Percentiles rank a stretch among this genome's conserved stretches.
Conservation (phyloP, 2,329 filamentous ascomycete genomes). For the Alternaria gansuensis region DNA sequence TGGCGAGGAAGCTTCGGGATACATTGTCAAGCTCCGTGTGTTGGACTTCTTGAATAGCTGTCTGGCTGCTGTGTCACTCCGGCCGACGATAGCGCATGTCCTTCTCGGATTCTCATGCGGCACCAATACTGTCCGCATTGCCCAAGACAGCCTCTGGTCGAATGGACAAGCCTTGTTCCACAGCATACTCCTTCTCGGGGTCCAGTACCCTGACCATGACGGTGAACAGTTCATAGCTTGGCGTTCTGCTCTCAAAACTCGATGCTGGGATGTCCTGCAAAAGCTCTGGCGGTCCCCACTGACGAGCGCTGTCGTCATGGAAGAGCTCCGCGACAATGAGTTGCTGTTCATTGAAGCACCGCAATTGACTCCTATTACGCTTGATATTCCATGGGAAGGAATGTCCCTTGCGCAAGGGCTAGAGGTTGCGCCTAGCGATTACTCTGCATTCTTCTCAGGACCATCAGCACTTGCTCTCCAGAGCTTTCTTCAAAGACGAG, state of each 20-base stretch:
- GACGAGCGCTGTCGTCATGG: conserved; percentile 76
- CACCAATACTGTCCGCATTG: conserved; percentile 72
- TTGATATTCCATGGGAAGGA: conserved; percentile 77
- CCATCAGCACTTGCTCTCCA: conserved; percentile 74
- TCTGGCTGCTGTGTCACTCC: conserved; percentile 75
- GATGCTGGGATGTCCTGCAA: conserved; percentile 69
- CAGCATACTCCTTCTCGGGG: conserved; percentile 74
- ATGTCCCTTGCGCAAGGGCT: conserved; percentile 62
- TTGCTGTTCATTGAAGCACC: conserved; percentile 81
- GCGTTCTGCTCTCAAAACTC: conserved; percentile 55
- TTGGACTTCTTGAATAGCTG: conserved; percentile 87
- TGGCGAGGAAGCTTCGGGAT: conserved; percentile 74
- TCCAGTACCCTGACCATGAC: conserved; percentile 72
- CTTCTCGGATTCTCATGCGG: conserved; percentile 87
- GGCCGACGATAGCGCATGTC: conserved; percentile 88
- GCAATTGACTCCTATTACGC: conserved; percentile 74
- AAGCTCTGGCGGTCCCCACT: conserved; percentile 85
- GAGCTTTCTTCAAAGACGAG: conserved; percentile 80
- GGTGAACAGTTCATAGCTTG: conserved; percentile 54
- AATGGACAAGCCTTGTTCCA: conserved; percentile 82
- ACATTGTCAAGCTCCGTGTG: conserved; percentile 82
- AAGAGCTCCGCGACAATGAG: conserved; percentile 80
- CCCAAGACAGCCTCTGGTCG: conserved; percentile 74
- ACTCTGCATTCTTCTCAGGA: conserved; percentile 72
- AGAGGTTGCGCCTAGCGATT: conserved; percentile 30